Base-by-base conservation (phyloP, 2,329 filamentous ascomycete species). In the Trichoderma sp. region DNA sequence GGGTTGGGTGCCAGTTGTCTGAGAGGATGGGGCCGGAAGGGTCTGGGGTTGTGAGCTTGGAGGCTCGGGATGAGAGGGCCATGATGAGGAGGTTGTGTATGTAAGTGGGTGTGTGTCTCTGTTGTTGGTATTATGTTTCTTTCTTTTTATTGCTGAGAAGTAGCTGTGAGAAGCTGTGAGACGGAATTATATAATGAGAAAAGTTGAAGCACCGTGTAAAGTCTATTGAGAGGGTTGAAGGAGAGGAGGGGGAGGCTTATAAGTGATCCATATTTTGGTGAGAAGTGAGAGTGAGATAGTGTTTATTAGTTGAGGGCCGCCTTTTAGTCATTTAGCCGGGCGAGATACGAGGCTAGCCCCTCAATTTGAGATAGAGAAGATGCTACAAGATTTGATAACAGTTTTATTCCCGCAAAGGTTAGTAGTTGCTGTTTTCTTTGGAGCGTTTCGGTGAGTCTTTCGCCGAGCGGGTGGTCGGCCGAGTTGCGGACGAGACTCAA, bases 1-100 rank as follows among this genome's bases (percentile, higher is more conserved):
- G 74, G 4, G 75, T 62, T 0, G 82, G 80, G 68, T 85, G 74
- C 80, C 82, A 88, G 6, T 82, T 76, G 73, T 88, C 80, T 8
- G 77, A 76, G 53, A 87, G 76, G 71, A 85, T 72, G 23, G 76
- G 68, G 74, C 63, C 23, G 26, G 66, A 59, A 55, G 68, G 74
- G 64, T 76, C 75, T 6, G 79, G 75, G 70, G 76, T 73, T 13
- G 77, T 75, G 32, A 79, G 75, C 23, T 76, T 73, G 9, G 73
- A 71, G 26, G 80, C 80, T 20, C 80, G 78, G 4, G 59, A 73
- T 53, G 80, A 81, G 63, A 74, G 70, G 8, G 73, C 58, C 73
- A 74, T 74, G 73, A 13, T 55, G 15, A 6, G 17, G 8, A 13
- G 2, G 43, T 4, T 47, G 5, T 32, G 1, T 57, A 2, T 32